Conservation (phyloP, 768 basidiomycete species). For the Boletus reticuloceps region DNA sequence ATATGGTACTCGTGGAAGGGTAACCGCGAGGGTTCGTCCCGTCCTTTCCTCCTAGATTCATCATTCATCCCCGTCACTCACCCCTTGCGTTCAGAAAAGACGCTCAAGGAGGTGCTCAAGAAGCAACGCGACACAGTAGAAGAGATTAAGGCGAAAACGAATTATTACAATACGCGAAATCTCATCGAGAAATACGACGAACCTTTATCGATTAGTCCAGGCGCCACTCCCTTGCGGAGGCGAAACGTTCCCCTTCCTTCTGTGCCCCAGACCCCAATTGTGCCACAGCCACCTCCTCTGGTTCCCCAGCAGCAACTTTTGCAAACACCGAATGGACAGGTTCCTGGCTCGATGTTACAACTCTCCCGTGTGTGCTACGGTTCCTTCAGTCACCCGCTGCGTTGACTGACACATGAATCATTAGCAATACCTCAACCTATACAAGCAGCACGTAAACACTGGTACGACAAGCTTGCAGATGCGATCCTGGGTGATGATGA, state of each 20-base stretch:
- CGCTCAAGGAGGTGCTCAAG: constrained; percentile 67
- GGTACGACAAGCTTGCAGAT: constrained; percentile 89
- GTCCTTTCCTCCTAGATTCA: background rate
- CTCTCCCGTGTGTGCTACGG: constrained; percentile 37
- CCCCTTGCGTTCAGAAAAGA: constrained; percentile 57
- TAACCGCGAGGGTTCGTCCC: constrained; percentile 64
- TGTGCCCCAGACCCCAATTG: constrained; percentile 31
- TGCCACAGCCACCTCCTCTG: constrained; percentile 26
- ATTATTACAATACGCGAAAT: constrained; percentile 89
- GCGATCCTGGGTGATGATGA: constrained; percentile 83
- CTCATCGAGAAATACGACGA: constrained; percentile 91
- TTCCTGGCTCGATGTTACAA: constrained; percentile 31
- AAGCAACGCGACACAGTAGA: constrained; percentile 84
- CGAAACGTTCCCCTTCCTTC: constrained; percentile 33
- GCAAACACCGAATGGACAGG: constrained; percentile 23
- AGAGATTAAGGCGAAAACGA: constrained; percentile 97
- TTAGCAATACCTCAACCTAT: constrained; percentile 39
- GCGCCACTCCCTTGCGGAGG: constrained; percentile 41
- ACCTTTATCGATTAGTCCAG: constrained; percentile 29
- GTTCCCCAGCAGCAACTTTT: constrained; percentile 11
- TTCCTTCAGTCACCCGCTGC: background rate
- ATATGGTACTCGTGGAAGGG: constrained; percentile 82
- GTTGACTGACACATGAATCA: constrained; percentile 18
- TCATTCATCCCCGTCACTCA: background rate
- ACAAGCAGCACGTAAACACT: constrained; percentile 63